These are phyloP conservation scores for Leccinum disarticulatum DNA, from an alignment of 768 basidiomycete species.

Conservation along the genomic window DNA sequence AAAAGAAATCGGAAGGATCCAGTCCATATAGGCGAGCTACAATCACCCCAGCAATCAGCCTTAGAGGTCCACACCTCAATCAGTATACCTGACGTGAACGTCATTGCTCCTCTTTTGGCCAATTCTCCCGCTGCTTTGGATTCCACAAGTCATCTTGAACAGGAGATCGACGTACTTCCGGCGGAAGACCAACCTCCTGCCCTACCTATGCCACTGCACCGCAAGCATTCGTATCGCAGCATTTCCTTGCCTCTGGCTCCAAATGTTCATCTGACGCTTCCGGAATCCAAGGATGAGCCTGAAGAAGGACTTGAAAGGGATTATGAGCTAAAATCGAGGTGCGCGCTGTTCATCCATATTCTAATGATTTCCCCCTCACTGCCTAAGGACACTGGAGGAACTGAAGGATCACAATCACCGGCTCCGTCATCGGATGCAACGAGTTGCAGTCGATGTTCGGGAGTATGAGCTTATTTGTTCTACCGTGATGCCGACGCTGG, in stretches of 20 bases:
- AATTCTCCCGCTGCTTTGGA: slow-evolving; percentile 1
- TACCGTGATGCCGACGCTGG: slow-evolving; percentile 49
- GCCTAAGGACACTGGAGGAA: slow-evolving; percentile 57
- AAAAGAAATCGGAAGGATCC: slow-evolving; percentile 19
- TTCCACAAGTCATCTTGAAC: slow-evolving; percentile 1
- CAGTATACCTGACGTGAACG: slow-evolving; percentile 8
- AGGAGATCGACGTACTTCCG: slow-evolving; percentile 4
- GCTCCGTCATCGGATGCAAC: slow-evolving; percentile 67
- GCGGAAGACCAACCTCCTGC: slow-evolving; percentile 1
- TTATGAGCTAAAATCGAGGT: slow-evolving; percentile 46
- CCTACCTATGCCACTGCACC: neutral
- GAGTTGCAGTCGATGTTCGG: slow-evolving; percentile 56
- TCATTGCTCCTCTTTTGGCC: slow-evolving; percentile 3
- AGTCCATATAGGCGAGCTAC: slow-evolving; percentile 27
- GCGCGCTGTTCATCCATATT: slow-evolving; percentile 6
- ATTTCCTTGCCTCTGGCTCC: slow-evolving; percentile 36
- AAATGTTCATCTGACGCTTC: slow-evolving; percentile 27
- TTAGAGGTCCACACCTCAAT: slow-evolving; percentile 11
- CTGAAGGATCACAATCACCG: slow-evolving; percentile 60
- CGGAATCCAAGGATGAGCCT: slow-evolving; percentile 38
- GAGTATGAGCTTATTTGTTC: slow-evolving; percentile 66
- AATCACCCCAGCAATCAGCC: slow-evolving; percentile 13
- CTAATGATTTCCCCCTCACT: neutral
- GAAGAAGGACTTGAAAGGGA: slow-evolving; percentile 48
- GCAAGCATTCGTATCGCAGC: slow-evolving; percentile 27